Conservation (phyloP, 257 asterid species). For the Ocimum tenuiflorum region DNA sequence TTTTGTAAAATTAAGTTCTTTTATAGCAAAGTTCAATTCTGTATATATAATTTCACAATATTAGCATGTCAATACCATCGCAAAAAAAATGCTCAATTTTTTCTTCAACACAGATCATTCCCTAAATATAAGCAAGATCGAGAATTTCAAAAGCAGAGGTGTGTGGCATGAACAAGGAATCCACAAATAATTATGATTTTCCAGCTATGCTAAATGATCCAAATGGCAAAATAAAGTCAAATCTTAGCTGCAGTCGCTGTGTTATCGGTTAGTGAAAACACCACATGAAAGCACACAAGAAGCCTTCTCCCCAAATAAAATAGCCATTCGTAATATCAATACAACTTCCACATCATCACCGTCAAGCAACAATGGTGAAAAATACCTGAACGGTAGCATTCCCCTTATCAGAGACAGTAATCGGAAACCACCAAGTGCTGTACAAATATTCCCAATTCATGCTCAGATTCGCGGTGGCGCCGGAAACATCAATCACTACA, state of each 20-base stretch:
- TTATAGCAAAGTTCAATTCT: neutral
- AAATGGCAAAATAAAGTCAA: neutral
- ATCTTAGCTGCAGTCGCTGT: neutral
- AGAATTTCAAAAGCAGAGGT: neutral
- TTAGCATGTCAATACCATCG: too few species aligned
- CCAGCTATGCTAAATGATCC: neutral
- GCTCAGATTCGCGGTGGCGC: constrained; percentile 74
- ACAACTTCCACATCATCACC: neutral
- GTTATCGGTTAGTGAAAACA: neutral
- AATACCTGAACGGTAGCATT: constrained; percentile 65
- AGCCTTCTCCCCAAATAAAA: neutral
- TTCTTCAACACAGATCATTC: neutral
- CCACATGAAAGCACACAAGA: neutral
- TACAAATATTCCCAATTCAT: constrained; percentile 78
- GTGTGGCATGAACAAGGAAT: neutral
- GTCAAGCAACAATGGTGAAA: neutral
- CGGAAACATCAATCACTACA: constrained; percentile 55
- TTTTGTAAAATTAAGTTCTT: neutral
- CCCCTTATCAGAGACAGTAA: constrained; percentile 63
- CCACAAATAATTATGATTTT: neutral
- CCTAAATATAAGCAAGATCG: neutral
- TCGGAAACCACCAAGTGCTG: constrained; percentile 52
- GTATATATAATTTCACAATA: neutral
- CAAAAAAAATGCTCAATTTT: too few species aligned
- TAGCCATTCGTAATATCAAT: neutral